These are phyloP conservation scores for Penicillium robsamsonii DNA, from an alignment of 495 filamentous ascomycete species.

Conservation along the genomic window DNA sequence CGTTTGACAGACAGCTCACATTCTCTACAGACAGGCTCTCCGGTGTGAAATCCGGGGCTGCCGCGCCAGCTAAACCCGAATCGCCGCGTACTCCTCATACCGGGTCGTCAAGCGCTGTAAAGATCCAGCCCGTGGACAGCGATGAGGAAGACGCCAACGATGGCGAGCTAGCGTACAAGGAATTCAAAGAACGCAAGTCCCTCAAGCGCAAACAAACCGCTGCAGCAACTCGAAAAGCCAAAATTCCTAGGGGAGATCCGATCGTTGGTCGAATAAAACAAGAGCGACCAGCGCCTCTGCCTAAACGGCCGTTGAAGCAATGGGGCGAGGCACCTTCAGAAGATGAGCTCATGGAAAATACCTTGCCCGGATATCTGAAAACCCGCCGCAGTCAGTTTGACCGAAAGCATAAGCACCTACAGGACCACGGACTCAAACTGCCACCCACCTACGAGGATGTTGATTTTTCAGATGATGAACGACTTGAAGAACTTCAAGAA, in stretches of 20 bases:
- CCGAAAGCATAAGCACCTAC: constrained; percentile 52
- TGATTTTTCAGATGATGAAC: constrained; percentile 84
- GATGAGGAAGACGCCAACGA: constrained; percentile 48
- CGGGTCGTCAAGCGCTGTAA: constrained; percentile 17
- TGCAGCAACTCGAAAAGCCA: constrained; percentile 48
- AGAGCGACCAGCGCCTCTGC: constrained; percentile 17
- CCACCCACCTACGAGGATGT: constrained; percentile 80
- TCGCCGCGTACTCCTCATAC: constrained; percentile 11
- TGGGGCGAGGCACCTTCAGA: constrained; percentile 49
- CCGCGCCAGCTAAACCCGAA: constrained; percentile 13
- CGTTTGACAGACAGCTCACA: constrained; percentile 21
- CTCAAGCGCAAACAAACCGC: constrained; percentile 52
- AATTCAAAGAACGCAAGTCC: constrained; percentile 59
- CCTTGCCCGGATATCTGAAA: constrained; percentile 58
- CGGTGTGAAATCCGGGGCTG: neutral
- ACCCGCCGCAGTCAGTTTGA: constrained; percentile 52
- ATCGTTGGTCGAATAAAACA: constrained; percentile 34
- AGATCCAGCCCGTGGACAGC: constrained; percentile 22
- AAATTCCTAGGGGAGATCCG: constrained; percentile 26
- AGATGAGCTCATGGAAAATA: constrained; percentile 58
- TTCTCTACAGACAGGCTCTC: constrained; percentile 7
- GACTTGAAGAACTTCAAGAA: constrained; percentile 59
- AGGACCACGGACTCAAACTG: constrained; percentile 67
- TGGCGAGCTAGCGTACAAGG: constrained; percentile 53
- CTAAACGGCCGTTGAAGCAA: constrained; percentile 26